These are phyloP conservation scores for Tritrichomonas musculus DNA, from an alignment of 208 protist genomes.

Conservation along the genomic window DNA sequence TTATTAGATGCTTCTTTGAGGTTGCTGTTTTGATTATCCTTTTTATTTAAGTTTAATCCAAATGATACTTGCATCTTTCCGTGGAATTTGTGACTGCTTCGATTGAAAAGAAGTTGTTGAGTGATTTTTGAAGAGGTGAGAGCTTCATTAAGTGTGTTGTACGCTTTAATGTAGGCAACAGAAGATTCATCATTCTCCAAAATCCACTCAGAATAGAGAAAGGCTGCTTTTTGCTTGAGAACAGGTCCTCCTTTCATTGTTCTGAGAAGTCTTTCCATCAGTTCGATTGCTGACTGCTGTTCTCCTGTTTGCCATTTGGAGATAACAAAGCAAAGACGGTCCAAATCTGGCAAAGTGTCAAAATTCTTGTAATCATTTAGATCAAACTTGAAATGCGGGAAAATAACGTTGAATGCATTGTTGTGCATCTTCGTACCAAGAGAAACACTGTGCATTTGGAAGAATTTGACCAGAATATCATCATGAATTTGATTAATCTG, in stretches of 20 bases:
- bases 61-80: no score
- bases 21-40: no score
- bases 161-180: neutral
- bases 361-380: no score
- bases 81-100: no score
- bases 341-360: neutral
- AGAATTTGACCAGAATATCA: neutral
- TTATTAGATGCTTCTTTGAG: no score
- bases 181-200: neutral
- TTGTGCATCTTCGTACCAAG: neutral
- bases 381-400: neutral
- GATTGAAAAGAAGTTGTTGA: no score
- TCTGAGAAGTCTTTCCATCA: neutral
- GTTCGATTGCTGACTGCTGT: neutral
- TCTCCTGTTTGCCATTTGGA: neutral
- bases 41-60: no score
- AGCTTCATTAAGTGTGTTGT: neutral
- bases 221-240: no score
- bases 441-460: neutral
- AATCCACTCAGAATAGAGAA: neutral
- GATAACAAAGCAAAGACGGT: neutral
- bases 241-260: neutral
- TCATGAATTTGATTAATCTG: neutral
- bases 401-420: constrained; percentile 1
- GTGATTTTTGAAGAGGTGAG: no score